Base-by-base conservation (phyloP, 2,329 filamentous ascomycete genomes). In the Scedosporium boydii region DNA sequence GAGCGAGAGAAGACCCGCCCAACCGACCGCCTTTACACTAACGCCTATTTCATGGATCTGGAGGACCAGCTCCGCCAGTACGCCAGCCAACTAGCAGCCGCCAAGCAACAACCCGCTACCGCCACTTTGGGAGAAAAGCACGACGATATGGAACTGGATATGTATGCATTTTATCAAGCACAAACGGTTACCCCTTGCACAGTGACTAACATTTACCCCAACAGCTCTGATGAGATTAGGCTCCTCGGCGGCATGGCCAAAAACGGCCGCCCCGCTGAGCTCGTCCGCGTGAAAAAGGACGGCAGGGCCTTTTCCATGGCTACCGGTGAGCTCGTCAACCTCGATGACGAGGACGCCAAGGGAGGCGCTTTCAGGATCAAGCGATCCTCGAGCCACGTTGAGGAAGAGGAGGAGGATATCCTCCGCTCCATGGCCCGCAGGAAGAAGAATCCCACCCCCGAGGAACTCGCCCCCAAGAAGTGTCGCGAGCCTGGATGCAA, bases 41-140 rank as follows among this genome's bases (percentile, higher is more conserved):
- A 90, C 83, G 91, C 91, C 73, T 98, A 98, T 78, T 97, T 97
- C 74, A 88, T 97, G 78, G 93, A 98, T 79, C 87, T 98, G 65
- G 88, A 96, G 74, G 91, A 96, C 74, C 93, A 97, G 84, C 92
- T 97, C 69, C 86, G 87, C 73, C 85, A 91, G 73, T 96, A 96
- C 84, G 93, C 91, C 65, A 85, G 87, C 70, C 90, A 95, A 73
- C 86, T 97, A 70, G 87, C 88, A 66, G 87, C 87, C 68, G 85
- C 87, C 67, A 87, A 91, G 71, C 60, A 60, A 12, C 61, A 64
- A 51, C 51, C 62, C 26, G 83, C 88, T 70, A 86, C 27, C 27
- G 6, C 27, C 27, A 29, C 27, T 29, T 29, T 86, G 70, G 80
- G 84, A 70, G 80, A 80, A 65, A 80, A 84, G 66, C 80, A 82